Evolutionary conservation across 2,329 filamentous ascomycete species (phyloP), one percentile per base, ranked within the genome.

Genomic region (Chrysosporium queenslandicum): DNA sequence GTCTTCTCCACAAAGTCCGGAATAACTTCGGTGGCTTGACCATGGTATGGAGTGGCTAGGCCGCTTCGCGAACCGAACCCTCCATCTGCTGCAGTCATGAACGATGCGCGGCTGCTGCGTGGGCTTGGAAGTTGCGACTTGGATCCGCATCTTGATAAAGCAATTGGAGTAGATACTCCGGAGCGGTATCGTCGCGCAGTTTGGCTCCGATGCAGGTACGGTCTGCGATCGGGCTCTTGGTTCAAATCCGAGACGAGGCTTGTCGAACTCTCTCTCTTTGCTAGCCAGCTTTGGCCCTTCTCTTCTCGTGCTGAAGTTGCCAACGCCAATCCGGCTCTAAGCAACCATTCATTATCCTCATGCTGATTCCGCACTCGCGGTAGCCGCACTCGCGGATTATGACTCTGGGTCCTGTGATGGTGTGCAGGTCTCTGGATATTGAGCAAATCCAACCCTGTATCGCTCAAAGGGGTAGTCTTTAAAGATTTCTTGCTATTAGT

Each of bases 221-320:
- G 49, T 45, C 58, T 20, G 49, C 52, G 54, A 36, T 62, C 59
- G 32, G 64, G 58, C 6, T 69, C 66, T 43, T 66, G 63, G 32
- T 66, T 60, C 14, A 70, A 57, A 14, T 74, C 66, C 1, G 66
- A 63, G 8, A 74, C 71, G 2, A 81, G 67, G 42, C 72, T 76
- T 0, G 79, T 81, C 0, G 74, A 76, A 55, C 74, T 79, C 56
- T 78, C 75, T 23, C 77, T 70, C 48, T 79, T 74, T 2, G 71
- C 69, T 2, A 82, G 69, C 79, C 79, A 82, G 52, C 74, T 75
- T 60, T 82, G 79, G n/a, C 80, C 80, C 58, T 82, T 82, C 53
- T 74, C 74, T 58, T 82, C 79, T 34, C 78, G 70, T 4, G 78
- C 74, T 18, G 78, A 73, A 3, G 76, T 74, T 1, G 78, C 75